Percentiles rank a stretch among this genome's conserved stretches.
Conservation (phyloP, 2,329 filamentous ascomycete genomes). For the Pyrenophora tritici-repentis region DNA sequence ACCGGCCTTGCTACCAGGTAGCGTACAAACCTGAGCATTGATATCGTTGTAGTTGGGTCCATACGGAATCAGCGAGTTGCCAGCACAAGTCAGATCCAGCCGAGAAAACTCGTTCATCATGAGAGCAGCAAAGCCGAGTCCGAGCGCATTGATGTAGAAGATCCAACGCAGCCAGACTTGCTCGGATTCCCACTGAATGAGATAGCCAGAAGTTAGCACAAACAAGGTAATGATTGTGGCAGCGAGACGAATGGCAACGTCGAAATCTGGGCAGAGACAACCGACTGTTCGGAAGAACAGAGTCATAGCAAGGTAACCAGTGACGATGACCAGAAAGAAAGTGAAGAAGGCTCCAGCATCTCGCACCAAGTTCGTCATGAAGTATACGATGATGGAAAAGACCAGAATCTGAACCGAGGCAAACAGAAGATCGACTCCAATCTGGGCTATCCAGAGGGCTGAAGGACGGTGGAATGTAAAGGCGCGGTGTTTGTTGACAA, state of each 20-base stretch:
- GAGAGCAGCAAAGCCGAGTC: constrained; percentile 74
- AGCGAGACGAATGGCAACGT: constrained; percentile 81
- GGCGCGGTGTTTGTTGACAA: constrained; percentile 82
- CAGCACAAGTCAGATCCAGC: constrained; percentile 70
- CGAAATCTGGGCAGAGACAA: constrained; percentile 79
- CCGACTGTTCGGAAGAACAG: constrained; percentile 55
- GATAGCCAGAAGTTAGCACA: constrained; percentile 78
- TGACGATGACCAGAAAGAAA: constrained; percentile 52
- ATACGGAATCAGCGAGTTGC: constrained; percentile 70
- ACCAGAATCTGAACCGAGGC: constrained; percentile 67
- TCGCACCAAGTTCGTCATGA: constrained; percentile 55
- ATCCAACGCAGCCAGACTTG: constrained; percentile 85
- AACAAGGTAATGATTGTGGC: constrained; percentile 81
- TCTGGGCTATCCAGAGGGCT: constrained; percentile 82
- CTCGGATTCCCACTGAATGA: constrained; percentile 77
- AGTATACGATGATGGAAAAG: constrained; percentile 56
- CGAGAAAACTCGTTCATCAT: constrained; percentile 87
- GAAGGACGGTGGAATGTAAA: constrained; percentile 84
- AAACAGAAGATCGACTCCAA: constrained; percentile 77
- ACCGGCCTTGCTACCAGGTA: constrained; percentile 72
- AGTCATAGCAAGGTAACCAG: constrained; percentile 51
- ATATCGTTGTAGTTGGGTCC: constrained; percentile 73
- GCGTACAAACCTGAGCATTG: constrained; percentile 78
- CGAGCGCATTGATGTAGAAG: constrained; percentile 78
- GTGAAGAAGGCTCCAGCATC: constrained; percentile 56